Evolutionary conservation across 371 early-diverging fungal species (phyloP), one percentile per base, ranked within the genome.

Genomic region (Syncephalastrum contaminatum): DNA sequence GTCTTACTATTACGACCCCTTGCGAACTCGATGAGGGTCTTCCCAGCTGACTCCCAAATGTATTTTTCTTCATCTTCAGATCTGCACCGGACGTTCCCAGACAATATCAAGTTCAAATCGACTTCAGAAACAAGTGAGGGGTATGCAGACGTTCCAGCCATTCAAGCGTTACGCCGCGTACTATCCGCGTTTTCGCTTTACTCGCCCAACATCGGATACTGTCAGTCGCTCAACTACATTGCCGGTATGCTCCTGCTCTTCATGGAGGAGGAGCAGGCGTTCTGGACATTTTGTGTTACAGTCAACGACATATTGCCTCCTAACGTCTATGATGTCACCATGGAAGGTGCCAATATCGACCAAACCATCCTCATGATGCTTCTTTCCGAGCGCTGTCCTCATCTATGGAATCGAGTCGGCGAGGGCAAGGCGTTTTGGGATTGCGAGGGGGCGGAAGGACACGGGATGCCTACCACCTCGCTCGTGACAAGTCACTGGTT

Each of bases 401-500:
- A 64, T 0, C 58, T 82, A 6, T 84, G 81, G 82, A 53, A 62
- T 41, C 76, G 70, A 36, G 59, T 81, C 56, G 65, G 68, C 18
- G 64, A 57, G n/a, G 78, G 72, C 43, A 69, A 62, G 15, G 53
- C 60, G 2, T 75, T 77, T 43, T 70, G 74, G 59, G 83, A 80
- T 44, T 72, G 67, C 20, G 77, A 74, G 56, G 72, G 70, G 22
- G 70, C 71, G 1, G 82, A 83, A 41, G 72, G 75, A 8, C 62
- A 53, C 5, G 58, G 69, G 0, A 75, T 88, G 72, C 87, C 88
- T 4, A 83, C 87, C 7, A 75, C 90, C 42, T 83, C 85, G 5
- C 71, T 90, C 57, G 87, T 90, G 1, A 90, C 91, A 2, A 90
- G 89, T 55, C 92, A 86, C 55, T 94, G 94, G 94, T 91, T 92